phyloP scores from a whole-genome alignment of 805 yeast genomes.

The Soucietia sequanensis region DNA sequence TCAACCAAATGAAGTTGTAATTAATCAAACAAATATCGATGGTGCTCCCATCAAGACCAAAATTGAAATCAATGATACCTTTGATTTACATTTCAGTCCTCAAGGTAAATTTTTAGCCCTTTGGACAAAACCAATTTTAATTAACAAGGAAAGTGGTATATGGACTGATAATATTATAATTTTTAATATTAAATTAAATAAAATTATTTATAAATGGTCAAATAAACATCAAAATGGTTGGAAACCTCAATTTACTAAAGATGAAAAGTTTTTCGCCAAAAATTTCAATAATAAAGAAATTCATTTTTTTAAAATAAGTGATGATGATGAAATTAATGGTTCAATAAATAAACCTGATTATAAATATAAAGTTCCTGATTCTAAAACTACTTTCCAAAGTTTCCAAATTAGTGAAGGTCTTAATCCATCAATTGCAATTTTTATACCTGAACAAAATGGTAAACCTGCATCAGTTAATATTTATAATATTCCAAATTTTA shows the following conservation, averaged over 20 bases:
- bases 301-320: slow-evolving; percentile 60
- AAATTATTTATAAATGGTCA: slow-evolving; percentile 58
- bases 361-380: slow-evolving; percentile 51
- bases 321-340: slow-evolving; percentile 21
- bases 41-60: slow-evolving; percentile 27
- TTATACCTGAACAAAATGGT: slow-evolving; percentile 82
- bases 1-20: slow-evolving; percentile 57
- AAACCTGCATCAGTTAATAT: slow-evolving; percentile 88
- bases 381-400: slow-evolving; percentile 48
- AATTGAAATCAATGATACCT: slow-evolving; percentile 62
- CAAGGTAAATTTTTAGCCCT: slow-evolving; percentile 76
- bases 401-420: slow-evolving; percentile 83
- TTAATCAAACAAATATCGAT: slow-evolving; percentile 54
- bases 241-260: slow-evolving; percentile 86
- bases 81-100: slow-evolving; percentile 88
- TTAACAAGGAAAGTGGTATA: slow-evolving; percentile 65
- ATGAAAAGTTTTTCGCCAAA: slow-evolving; percentile 71
- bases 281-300: slow-evolving; percentile 56
- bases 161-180: slow-evolving; percentile 79
- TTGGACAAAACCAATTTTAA: slow-evolving; percentile 83
- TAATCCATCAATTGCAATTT: slow-evolving; percentile 86
- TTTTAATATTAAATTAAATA: slow-evolving; percentile 54
- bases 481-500: slow-evolving; percentile 73
- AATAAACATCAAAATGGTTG: slow-evolving; percentile 86
- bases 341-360: slow-evolving; percentile 53